These are phyloP conservation scores for Phytophthora crassamura DNA, from an alignment of 352 stramenopile genomes.

Conservation along the genomic window DNA sequence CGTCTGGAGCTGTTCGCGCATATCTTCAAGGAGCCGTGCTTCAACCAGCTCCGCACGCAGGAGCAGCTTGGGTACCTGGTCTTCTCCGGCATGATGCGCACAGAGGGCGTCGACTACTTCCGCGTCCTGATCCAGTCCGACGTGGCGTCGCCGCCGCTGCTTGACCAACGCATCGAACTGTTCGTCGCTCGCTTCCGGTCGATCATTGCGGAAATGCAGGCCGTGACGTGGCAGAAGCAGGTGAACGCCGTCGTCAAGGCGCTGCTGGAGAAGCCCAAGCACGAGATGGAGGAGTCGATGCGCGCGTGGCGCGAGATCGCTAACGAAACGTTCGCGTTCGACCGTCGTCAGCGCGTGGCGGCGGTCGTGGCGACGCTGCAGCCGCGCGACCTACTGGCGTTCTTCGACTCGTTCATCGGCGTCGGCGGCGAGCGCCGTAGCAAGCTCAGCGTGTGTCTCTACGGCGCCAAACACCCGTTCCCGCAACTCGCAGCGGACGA, in stretches of 20 bases:
- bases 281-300: slow-evolving; percentile 68
- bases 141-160: slow-evolving; percentile 59
- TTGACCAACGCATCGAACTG: slow-evolving; percentile 77
- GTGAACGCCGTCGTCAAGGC: slow-evolving; percentile 67
- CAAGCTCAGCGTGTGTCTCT: slow-evolving; percentile 65
- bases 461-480: slow-evolving; percentile 62
- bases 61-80: slow-evolving; percentile 94
- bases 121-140: slow-evolving; percentile 87
- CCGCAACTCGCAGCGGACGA: slow-evolving; percentile 26
- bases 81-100: slow-evolving; percentile 58
- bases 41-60: slow-evolving; percentile 93
- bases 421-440: slow-evolving; percentile 36
- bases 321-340: slow-evolving; percentile 73
- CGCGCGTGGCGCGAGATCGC: slow-evolving; percentile 74
- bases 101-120: slow-evolving; percentile 68
- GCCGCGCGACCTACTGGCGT: slow-evolving; percentile 53
- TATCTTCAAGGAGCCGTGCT: slow-evolving; percentile 90
- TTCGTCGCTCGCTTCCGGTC: slow-evolving; percentile 68
- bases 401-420: slow-evolving; percentile 70
- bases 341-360: slow-evolving; percentile 60
- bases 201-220: slow-evolving; percentile 41
- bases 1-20: slow-evolving; percentile 86
- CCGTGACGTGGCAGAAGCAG: slow-evolving; percentile 53
- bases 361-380: slow-evolving; percentile 55
- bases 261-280: slow-evolving; percentile 74